A percentile compares a stretch with the other conserved stretches of the same genome.
Evolutionary conservation across 345 rosid genomes (phyloP).

Genomic region (Fremontodendron californicum): DNA sequence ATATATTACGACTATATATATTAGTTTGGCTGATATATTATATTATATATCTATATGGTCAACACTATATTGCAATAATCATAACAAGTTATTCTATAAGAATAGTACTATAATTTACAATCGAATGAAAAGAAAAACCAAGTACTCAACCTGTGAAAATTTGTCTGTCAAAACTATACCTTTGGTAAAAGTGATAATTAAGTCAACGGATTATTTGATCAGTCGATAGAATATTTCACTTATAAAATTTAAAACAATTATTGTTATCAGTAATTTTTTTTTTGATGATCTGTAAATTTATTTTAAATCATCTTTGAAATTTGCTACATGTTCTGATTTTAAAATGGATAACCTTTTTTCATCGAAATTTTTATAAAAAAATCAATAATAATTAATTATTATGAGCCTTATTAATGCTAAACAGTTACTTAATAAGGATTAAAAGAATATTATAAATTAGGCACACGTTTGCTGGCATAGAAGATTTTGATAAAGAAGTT

Average conservation of each 20-base stretch:
- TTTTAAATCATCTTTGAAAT: too few relatives aligned
- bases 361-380: too few relatives aligned
- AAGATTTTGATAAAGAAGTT: conserved; percentile 10
- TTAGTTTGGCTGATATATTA: background rate
- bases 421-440: background rate
- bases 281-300: too few relatives aligned
- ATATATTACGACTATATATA: background rate
- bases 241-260: too few relatives aligned
- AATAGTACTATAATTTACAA: background rate
- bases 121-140: background rate
- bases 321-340: too few relatives aligned
- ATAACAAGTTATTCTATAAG: background rate
- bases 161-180: background rate
- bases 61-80: background rate
- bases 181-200: background rate
- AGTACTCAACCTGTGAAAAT: background rate
- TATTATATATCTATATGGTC: background rate
- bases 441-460: background rate
- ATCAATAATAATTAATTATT: too few relatives aligned
- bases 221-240: too few relatives aligned
- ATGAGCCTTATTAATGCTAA: background rate
- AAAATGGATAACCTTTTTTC: too few relatives aligned
- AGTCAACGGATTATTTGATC: too few relatives aligned
- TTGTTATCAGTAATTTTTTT: too few relatives aligned
- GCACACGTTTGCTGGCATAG: background rate